phyloP scores from a whole-genome alignment of 106 monocot genomes.

The Allium fistulosum region DNA sequence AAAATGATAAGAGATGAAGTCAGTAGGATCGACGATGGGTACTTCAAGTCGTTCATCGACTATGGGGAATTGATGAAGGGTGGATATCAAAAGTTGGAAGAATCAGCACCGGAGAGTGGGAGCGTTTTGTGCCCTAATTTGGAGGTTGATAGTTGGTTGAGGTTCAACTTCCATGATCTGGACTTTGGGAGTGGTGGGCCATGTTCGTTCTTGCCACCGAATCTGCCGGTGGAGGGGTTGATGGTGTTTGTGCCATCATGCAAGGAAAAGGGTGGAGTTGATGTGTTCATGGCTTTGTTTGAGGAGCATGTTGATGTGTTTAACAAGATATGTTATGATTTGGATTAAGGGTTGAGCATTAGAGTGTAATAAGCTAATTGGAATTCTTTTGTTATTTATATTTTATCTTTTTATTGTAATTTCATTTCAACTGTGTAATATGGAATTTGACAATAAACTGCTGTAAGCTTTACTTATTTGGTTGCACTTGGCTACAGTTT shows the following conservation, averaged over 20 bases:
- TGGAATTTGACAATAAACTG: slow-evolving; percentile 5
- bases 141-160: slow-evolving; percentile 67
- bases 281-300: slow-evolving; percentile 13
- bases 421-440: slow-evolving; percentile 28
- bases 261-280: slow-evolving; percentile 16
- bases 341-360: neutral
- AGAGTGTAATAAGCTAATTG: neutral
- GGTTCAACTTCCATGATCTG: slow-evolving; percentile 41
- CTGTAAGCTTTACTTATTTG: too few relatives aligned
- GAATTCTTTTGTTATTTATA: slow-evolving; percentile 12
- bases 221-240: slow-evolving; percentile 44
- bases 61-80: slow-evolving; percentile 20
- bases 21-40: slow-evolving; percentile 13
- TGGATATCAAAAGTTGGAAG: slow-evolving; percentile 15
- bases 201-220: slow-evolving; percentile 18
- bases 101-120: slow-evolving; percentile 8
- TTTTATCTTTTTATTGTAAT: slow-evolving; percentile 20
- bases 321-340: slow-evolving; percentile 7
- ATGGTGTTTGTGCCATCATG: slow-evolving; percentile 36
- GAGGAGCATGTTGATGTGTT: slow-evolving; percentile 10
- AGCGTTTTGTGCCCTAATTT: slow-evolving; percentile 32
- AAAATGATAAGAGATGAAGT: slow-evolving; percentile 26
- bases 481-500: too few relatives aligned
- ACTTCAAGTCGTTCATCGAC: slow-evolving; percentile 73
- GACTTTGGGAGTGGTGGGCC: slow-evolving; percentile 52